These are phyloP conservation scores for Sideroxylon spinosum DNA, from an alignment of 179 eudicot genomes.

Conservation along the genomic window DNA sequence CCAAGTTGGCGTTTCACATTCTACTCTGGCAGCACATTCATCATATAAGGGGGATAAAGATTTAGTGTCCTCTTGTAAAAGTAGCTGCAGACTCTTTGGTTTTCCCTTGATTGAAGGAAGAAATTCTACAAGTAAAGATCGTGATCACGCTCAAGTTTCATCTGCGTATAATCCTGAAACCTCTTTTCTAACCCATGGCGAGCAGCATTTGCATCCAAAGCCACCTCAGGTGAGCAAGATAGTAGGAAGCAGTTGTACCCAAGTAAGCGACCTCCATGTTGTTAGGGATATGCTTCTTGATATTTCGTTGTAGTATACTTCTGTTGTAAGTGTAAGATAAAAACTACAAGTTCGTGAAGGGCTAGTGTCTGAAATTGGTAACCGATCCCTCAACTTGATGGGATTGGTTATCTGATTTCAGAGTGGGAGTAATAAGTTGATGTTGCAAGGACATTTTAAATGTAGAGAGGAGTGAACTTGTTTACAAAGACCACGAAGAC, in stretches of 20 bases:
- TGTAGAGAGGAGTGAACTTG: slow-evolving; percentile 33
- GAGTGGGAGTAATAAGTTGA: slow-evolving; percentile 34
- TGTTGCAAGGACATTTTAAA: slow-evolving; percentile 31
- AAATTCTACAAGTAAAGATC: slow-evolving; percentile 21
- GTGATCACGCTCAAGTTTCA: slow-evolving; percentile 29
- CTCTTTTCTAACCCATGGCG: slow-evolving; percentile 18
- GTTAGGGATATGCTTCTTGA: slow-evolving; percentile 27
- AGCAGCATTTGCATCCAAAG: slow-evolving; percentile 24
- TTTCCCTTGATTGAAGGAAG: slow-evolving; percentile 52
- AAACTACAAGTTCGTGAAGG: slow-evolving; percentile 34
- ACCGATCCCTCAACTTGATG: slow-evolving; percentile 33
- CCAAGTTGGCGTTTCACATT: slow-evolving; percentile 11
- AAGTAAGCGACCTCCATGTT: slow-evolving; percentile 29
- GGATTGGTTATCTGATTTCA: slow-evolving; percentile 27
- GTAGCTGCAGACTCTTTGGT: slow-evolving; percentile 67
- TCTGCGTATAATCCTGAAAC: slow-evolving; percentile 11
- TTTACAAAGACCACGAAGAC: slow-evolving; percentile 35
- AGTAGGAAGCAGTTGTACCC: slow-evolving; percentile 39
- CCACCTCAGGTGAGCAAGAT: slow-evolving; percentile 26
- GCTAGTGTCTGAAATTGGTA: slow-evolving; percentile 35
- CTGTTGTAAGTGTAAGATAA: slow-evolving; percentile 7
- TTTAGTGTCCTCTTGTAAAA: slow-evolving; percentile 29
- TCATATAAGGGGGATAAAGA: slow-evolving; percentile 20
- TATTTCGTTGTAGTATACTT: slow-evolving; percentile 19
- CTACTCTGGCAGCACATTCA: slow-evolving; percentile 22